These are phyloP conservation scores for Pseudogymnoascus sp. DNA, from an alignment of 2,329 filamentous ascomycete genomes.

Conservation along the genomic window DNA sequence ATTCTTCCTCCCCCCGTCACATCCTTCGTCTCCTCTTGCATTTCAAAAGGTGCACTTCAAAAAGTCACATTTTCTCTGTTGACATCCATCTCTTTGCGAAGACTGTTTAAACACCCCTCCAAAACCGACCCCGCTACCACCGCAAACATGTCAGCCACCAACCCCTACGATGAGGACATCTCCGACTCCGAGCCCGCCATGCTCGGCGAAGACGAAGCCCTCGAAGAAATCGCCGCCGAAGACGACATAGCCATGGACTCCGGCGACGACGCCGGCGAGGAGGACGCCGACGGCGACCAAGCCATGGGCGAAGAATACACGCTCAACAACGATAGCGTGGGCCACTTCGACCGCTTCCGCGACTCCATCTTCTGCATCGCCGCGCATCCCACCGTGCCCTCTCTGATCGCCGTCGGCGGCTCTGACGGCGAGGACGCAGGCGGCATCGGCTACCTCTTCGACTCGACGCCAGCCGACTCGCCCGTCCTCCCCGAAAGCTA, in stretches of 20 bases:
- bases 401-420: conserved; percentile 80
- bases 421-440: conserved; percentile 49
- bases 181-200: conserved; percentile 44
- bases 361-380: conserved; percentile 94
- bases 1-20: neutral
- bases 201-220: conserved; percentile 68
- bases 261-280: conserved; percentile 48
- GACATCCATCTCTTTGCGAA: neutral
- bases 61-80: neutral
- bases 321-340: conserved; percentile 84
- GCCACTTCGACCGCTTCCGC: conserved; percentile 83
- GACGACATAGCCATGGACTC: conserved; percentile 77
- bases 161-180: conserved; percentile 45
- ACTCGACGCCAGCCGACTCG: conserved; percentile 54
- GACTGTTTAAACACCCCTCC: neutral
- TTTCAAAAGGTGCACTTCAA: neutral
- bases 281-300: conserved; percentile 44
- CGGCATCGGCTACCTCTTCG: conserved; percentile 80
- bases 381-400: conserved; percentile 72
- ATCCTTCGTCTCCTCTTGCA: neutral
- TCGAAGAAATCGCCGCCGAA: conserved; percentile 62
- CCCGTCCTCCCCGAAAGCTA: conserved; percentile 72
- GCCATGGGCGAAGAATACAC: conserved; percentile 60
- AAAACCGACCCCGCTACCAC: neutral
- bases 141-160: neutral